Percentiles rank a stretch among this genome's conserved stretches.
Evolutionary conservation across 345 rosid species (phyloP).

Genomic region (Eucalyptus decipiens): DNA sequence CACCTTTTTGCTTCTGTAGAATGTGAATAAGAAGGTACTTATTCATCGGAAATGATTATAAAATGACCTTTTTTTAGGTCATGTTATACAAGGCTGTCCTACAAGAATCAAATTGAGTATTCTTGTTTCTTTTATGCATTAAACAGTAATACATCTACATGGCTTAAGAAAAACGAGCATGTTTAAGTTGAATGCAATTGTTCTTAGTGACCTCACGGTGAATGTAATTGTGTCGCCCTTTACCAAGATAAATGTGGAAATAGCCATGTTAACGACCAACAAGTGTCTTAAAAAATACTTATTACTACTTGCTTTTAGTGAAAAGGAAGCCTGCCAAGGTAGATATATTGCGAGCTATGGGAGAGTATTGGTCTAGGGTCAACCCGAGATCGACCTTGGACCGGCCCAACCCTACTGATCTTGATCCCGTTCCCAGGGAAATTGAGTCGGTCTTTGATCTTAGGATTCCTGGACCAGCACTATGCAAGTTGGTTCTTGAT

Average conservation of each 20-base stretch:
- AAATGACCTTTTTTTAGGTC: not conserved
- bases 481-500: accelerated
- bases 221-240: not conserved
- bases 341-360: not conserved
- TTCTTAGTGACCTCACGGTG: not conserved
- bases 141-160: not conserved
- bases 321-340: not conserved
- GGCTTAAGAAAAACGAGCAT: not conserved
- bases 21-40: not conserved
- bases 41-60: not conserved
- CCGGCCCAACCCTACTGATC: no score
- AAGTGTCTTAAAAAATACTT: not conserved
- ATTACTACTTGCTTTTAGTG: not conserved
- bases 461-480: no score
- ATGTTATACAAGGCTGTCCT: not conserved
- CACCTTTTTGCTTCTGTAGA: not conserved
- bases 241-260: not conserved
- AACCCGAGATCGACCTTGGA: no score
- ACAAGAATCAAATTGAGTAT: not conserved
- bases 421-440: accelerated
- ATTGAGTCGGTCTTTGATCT: accelerated
- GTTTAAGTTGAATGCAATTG: not conserved
- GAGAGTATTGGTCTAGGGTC: no score
- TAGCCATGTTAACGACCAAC: not conserved
- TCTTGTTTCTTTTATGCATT: not conserved